Base-by-base conservation (phyloP, 2,329 filamentous ascomycete species). In the Cladosporium sphaerospermum region DNA sequence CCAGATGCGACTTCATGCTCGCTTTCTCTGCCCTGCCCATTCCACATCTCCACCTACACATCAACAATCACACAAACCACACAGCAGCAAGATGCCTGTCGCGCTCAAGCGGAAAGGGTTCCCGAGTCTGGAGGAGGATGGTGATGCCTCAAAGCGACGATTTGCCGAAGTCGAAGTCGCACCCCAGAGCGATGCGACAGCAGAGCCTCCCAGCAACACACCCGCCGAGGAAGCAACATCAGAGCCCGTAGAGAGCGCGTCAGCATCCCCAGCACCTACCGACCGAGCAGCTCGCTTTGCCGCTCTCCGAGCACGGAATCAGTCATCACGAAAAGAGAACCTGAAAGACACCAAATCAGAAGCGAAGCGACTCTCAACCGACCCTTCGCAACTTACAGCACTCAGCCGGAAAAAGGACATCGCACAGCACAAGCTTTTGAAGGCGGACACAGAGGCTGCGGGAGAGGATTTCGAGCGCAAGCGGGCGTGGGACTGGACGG, bases 401-500 rank as follows among this genome's bases (percentile, higher is more conserved):
- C 75, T 97, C n/a, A 84, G 86, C 59, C 87, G 91, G 57, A 89
- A 90, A 65, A 88, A 89, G 64, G 91, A 89, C 52, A 84, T 93
- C 60, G 92, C 93, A 16, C 84, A 86, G 5, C 89, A 96, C 69
- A 99, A 97, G 67, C 82, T 99, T 0, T 79, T 96, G 41, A 96
- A 96, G 75, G 89, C 90, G 3, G 90, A 96, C 64, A 85, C 90
- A 1, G 88, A 91, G 69, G 89, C 88, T 14, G 77, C 79, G 0
- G 90, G 90, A 33, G 89, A 88, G 52, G 93, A 97, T 70, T 99
- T 97, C 66, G 93, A 99, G 77, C 88, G 93, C 61, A 96, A 97
- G 73, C 85, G 93, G 39, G 93, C 93, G 1, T 99, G 93, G 93
- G 93, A 97, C 74, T 99, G 93, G 88, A 99, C 93, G 1, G 77